Conservation (phyloP, 352 stramenopile species). For the Phytophthora citricola region DNA sequence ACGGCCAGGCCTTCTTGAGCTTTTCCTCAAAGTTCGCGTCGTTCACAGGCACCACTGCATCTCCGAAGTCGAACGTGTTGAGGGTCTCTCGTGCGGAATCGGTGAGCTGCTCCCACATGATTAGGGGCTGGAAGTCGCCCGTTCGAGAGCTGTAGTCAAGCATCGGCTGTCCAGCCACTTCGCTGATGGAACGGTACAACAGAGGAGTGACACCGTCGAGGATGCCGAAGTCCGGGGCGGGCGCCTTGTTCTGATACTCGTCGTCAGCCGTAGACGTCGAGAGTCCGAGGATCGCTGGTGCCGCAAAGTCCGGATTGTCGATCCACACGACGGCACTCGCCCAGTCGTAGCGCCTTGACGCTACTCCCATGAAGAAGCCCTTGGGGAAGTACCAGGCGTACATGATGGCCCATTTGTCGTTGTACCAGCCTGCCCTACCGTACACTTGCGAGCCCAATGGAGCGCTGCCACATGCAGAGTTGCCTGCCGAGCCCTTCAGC, state of each 20-base stretch:
- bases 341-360: slow-evolving; percentile 8
- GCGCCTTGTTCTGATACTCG: background rate
- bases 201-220: slow-evolving; percentile 1
- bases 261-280: background rate
- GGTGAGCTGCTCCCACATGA: slow-evolving; percentile 13
- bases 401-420: slow-evolving; percentile 7
- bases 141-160: slow-evolving; percentile 9
- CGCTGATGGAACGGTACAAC: slow-evolving; percentile 4
- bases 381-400: slow-evolving; percentile 8
- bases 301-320: slow-evolving; percentile 4
- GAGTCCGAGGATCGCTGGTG: background rate
- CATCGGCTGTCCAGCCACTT: slow-evolving; percentile 4
- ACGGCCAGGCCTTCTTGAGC: slow-evolving; percentile 12
- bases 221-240: slow-evolving; percentile 3
- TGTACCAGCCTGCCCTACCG: slow-evolving; percentile 1
- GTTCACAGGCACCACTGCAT: slow-evolving; percentile 5
- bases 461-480: slow-evolving; percentile 3
- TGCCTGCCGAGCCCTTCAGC: slow-evolving; percentile 1
- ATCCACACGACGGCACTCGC: slow-evolving; percentile 5
- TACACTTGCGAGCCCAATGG: slow-evolving; percentile 9
- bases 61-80: slow-evolving; percentile 7
- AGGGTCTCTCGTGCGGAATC: background rate
- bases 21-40: slow-evolving; percentile 9
- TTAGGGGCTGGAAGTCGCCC: slow-evolving; percentile 6
- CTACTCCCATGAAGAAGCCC: slow-evolving; percentile 6